These are phyloP conservation scores for Colletotrichum lindemuthianum DNA, from an alignment of 2,329 filamentous ascomycete species.

Conservation along the genomic window DNA sequence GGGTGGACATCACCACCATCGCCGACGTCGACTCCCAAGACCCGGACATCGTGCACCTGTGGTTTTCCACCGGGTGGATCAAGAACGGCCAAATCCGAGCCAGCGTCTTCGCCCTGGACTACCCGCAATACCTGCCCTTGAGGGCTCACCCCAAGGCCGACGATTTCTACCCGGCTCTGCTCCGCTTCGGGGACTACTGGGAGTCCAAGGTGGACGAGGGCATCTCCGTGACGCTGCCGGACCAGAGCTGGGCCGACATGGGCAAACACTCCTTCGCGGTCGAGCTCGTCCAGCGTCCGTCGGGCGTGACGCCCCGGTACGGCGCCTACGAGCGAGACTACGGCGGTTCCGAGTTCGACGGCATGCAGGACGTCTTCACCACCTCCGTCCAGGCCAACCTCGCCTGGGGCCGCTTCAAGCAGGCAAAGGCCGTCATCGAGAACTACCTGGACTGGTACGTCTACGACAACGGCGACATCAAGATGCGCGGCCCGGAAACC, in stretches of 20 bases:
- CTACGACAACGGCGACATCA: slow-evolving; percentile 41
- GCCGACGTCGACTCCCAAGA: slow-evolving; percentile 21
- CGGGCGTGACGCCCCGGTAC: slow-evolving; percentile 15
- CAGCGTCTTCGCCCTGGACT: slow-evolving; percentile 7
- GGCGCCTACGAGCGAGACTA: slow-evolving; percentile 22
- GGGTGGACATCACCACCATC: slow-evolving; percentile 11
- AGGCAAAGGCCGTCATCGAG: slow-evolving; percentile 1
- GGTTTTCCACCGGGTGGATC: slow-evolving; percentile 13
- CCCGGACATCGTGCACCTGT: slow-evolving; percentile 8
- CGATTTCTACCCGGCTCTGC: slow-evolving; percentile 19
- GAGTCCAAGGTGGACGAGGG: neutral
- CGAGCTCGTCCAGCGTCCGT: slow-evolving; percentile 16
- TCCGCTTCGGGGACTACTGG: slow-evolving; percentile 20
- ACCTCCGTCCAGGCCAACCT: slow-evolving; percentile 11
- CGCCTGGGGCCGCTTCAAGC: slow-evolving; percentile 7
- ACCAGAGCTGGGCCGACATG: slow-evolving; percentile 11
- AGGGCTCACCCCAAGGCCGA: slow-evolving; percentile 11
- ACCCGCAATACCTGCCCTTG: slow-evolving; percentile 13
- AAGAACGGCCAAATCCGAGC: slow-evolving; percentile 12
- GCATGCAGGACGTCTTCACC: slow-evolving; percentile 19
- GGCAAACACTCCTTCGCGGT: slow-evolving; percentile 14
- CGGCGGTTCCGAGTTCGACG: slow-evolving; percentile 12
- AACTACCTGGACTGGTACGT: slow-evolving; percentile 55
- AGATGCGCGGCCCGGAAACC: slow-evolving; percentile 24
- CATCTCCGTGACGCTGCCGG: neutral